Evolutionary conservation across 2,329 filamentous ascomycete species (phyloP).

Genomic region (Corniculantispora saksenae): DNA sequence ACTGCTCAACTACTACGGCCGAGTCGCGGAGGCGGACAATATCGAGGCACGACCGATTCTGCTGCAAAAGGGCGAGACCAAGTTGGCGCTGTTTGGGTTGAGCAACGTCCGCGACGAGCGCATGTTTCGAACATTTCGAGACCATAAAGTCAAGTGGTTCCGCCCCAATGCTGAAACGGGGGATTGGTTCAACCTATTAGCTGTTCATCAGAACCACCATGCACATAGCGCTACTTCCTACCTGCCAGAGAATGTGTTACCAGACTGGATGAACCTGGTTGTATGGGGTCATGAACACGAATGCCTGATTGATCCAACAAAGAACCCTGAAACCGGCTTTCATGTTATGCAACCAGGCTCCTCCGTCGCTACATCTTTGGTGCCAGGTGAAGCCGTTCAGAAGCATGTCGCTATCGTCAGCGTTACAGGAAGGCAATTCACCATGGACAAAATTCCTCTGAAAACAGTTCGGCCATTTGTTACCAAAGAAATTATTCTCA

Average conservation of each 20-base stretch:
- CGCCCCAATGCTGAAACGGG: conserved; percentile 74
- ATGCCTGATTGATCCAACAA: conserved; percentile 80
- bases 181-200: conserved; percentile 96
- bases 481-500: conserved; percentile 77
- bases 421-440: conserved; percentile 80
- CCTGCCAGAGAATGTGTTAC: conserved; percentile 88
- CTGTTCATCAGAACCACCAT: conserved; percentile 94
- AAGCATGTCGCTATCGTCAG: conserved; percentile 89
- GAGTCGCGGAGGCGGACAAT: conserved; percentile 88
- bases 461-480: conserved; percentile 91
- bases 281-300: conserved; percentile 99
- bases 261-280: conserved; percentile 86
- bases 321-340: conserved; percentile 86
- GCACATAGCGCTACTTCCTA: conserved; percentile 92
- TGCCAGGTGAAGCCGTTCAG: conserved; percentile 83
- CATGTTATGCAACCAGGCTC: conserved; percentile 97
- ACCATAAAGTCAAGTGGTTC: conserved; percentile 93
- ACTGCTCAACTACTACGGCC: conserved; percentile 92
- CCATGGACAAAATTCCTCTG: conserved; percentile 75
- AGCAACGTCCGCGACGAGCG: conserved; percentile 96
- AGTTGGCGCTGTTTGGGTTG: conserved; percentile 88
- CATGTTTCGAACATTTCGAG: conserved; percentile 88
- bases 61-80: conserved; percentile 89
- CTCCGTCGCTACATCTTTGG: conserved; percentile 89
- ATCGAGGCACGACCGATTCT: conserved; percentile 90